A percentile compares a stretch with the other conserved stretches of the same genome.
phyloP scores from a whole-genome alignment of 176 grass and related monocot genomes.

The Zea luxurians region DNA sequence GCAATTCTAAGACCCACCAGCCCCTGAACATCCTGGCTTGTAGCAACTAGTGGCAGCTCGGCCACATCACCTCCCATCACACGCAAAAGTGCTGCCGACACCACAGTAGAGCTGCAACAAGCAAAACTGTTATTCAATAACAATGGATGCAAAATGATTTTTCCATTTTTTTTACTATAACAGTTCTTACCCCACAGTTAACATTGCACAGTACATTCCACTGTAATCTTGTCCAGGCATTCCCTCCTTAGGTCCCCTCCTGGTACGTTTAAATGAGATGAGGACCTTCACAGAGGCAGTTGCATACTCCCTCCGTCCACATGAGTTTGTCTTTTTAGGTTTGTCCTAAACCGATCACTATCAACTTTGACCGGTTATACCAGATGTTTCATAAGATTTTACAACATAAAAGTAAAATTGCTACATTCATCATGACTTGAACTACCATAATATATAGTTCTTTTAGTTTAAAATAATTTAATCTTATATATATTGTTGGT shows the following conservation, averaged over 20 bases:
- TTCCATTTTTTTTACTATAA: slow-evolving; percentile 18
- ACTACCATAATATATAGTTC: too few relatives aligned
- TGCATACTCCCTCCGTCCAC: background rate
- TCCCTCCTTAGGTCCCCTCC: slow-evolving; percentile 59
- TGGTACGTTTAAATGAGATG: slow-evolving; percentile 33
- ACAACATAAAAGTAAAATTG: too few relatives aligned
- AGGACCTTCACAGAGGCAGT: slow-evolving; percentile 21
- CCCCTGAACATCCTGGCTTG: slow-evolving; percentile 80
- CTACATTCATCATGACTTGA: too few relatives aligned
- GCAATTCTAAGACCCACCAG: slow-evolving; percentile 41
- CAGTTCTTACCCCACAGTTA: slow-evolving; percentile 69
- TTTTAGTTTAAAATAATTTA: too few relatives aligned
- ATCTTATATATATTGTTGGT: too few relatives aligned
- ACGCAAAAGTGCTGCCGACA: slow-evolving; percentile 84
- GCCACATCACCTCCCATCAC: slow-evolving; percentile 86
- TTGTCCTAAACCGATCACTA: too few relatives aligned
- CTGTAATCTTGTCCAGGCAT: slow-evolving; percentile 86
- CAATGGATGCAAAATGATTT: background rate
- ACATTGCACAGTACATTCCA: slow-evolving; percentile 84
- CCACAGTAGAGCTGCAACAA: slow-evolving; percentile 63
- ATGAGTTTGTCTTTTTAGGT: too few relatives aligned
- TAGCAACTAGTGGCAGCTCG: slow-evolving; percentile 89
- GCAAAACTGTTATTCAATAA: slow-evolving; percentile 20
- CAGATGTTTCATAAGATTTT: too few relatives aligned
- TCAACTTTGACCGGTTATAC: too few relatives aligned